Base-by-base conservation (phyloP, 2,329 filamentous ascomycete species). In the Fusarium paranaense region DNA sequence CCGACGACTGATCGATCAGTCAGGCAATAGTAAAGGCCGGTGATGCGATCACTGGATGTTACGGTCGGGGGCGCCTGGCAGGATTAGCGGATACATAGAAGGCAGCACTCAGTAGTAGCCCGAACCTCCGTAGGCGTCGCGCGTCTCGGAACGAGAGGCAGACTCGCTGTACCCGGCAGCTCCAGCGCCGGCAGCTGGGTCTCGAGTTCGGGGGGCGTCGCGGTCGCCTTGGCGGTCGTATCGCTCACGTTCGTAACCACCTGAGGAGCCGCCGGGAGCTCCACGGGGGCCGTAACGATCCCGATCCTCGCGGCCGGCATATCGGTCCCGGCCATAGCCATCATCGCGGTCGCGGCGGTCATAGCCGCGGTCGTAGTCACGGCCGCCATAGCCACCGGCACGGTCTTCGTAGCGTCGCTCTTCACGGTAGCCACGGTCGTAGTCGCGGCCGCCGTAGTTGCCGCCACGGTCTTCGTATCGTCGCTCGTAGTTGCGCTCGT, bases 311-410 rank as follows among this genome's bases (percentile, higher is more conserved):
- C 86, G 86, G 54, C 84, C 84, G 63, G 78, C 85, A 63, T 83
- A 82, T 54, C 83, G 82, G 52, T 84, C 83, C 18, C 83, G 81
- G 37, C 81, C 79, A 57, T 83, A 82, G 54, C 82, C 79, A 8
- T 83, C 83, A 16, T 85, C 84, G 47, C 82, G 81, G 40, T 81
- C 80, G 27, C 88, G 86, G 38, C 88, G 86, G 52, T 90, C 87
- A 64, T 86, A 86, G 62, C 84, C 89, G 76, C 91, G 90, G 67
- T 91, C 88, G 82, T 83, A 89, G 81, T 84, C 87, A 75, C 90
- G 89, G 71, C 90, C 83, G 72, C 89, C 83, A 57, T 86, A 85
- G 58, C 82, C 66, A 27, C 62, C 64, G 5, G 18, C 76, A 67
- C 86, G 85, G 62, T 86, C 85, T 13, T 87, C 86, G 58, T 87